These are phyloP conservation scores for Podospora tetraspora DNA, from an alignment of 495 filamentous ascomycete genomes.

Conservation along the genomic window DNA sequence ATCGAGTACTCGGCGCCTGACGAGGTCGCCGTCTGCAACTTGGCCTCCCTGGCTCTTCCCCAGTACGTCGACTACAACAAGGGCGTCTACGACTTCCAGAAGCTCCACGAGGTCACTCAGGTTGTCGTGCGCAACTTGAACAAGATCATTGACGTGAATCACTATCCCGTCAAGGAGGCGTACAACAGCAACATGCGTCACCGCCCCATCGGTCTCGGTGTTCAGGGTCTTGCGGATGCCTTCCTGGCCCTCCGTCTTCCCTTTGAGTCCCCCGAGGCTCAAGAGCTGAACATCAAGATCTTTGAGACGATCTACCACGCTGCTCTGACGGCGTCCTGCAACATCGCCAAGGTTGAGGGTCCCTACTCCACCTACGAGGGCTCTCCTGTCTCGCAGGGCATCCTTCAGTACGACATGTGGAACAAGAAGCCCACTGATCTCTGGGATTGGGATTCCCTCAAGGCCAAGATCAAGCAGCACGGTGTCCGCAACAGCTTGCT, in stretches of 20 bases:
- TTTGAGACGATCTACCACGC: constrained; percentile 99
- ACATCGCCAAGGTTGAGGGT: constrained; percentile 76
- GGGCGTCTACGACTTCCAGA: constrained; percentile 86
- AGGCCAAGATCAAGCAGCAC: constrained; percentile 82
- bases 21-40: constrained; percentile 97
- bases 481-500: constrained; percentile 93
- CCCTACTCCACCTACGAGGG: constrained; percentile 87
- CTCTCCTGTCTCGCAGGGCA: constrained; percentile 89
- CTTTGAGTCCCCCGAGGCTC: constrained; percentile 91
- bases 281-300: constrained; percentile 92
- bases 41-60: constrained; percentile 89
- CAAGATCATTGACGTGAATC: constrained; percentile 95
- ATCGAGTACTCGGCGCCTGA: constrained; percentile 95
- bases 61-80: constrained; percentile 78
- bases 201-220: constrained; percentile 89
- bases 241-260: constrained; percentile 96
- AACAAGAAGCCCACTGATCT: constrained; percentile 84
- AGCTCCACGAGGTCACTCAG: constrained; percentile 86
- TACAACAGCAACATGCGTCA: constrained; percentile 91
- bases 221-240: constrained; percentile 97
- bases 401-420: constrained; percentile 99
- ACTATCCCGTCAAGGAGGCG: constrained; percentile 94
- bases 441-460: constrained; percentile 92
- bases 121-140: constrained; percentile 90
- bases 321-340: constrained; percentile 80